Conservation (phyloP, 805 yeast genomes). For the Kuraishia molischiana region DNA sequence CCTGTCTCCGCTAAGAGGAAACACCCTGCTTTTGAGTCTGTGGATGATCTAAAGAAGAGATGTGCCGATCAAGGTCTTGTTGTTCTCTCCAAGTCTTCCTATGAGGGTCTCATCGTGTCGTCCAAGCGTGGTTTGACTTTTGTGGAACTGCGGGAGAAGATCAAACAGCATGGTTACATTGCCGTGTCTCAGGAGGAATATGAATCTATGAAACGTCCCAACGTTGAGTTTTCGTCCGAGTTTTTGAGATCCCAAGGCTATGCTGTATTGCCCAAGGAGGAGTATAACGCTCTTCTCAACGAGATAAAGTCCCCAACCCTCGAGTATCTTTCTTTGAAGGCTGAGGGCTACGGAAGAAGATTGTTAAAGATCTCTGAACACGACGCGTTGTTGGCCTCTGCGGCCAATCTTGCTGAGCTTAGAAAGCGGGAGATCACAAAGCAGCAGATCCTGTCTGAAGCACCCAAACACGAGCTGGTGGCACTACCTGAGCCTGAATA, state of each 20-base stretch:
- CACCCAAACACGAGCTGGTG: background rate
- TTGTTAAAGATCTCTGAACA: background rate
- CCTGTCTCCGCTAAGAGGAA: background rate
- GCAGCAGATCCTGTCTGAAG: background rate
- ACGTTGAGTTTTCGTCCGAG: slow-evolving; percentile 5
- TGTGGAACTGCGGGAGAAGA: slow-evolving; percentile 15
- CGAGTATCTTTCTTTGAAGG: slow-evolving; percentile 16
- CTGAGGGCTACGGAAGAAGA: slow-evolving; percentile 4
- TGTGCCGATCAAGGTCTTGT: slow-evolving; percentile 16
- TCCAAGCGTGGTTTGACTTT: slow-evolving; percentile 15
- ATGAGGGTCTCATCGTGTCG: slow-evolving; percentile 17
- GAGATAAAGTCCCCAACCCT: slow-evolving; percentile 11
- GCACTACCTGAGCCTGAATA: background rate
- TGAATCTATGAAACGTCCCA: slow-evolving; percentile 7
- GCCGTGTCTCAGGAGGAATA: slow-evolving; percentile 11
- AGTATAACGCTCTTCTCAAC: slow-evolving; percentile 5
- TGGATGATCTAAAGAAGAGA: slow-evolving; percentile 13
- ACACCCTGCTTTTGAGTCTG: slow-evolving; percentile 9
- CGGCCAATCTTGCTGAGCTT: background rate
- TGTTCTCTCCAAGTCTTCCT: slow-evolving; percentile 15
- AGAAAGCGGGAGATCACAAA: background rate
- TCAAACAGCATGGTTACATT: slow-evolving; percentile 14
- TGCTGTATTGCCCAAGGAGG: slow-evolving; percentile 9
- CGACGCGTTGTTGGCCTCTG: slow-evolving; percentile 1
- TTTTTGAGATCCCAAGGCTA: slow-evolving; percentile 6